These are phyloP conservation scores for Gossypioides kirkii DNA, from an alignment of 345 rosid species.

Conservation along the genomic window DNA sequence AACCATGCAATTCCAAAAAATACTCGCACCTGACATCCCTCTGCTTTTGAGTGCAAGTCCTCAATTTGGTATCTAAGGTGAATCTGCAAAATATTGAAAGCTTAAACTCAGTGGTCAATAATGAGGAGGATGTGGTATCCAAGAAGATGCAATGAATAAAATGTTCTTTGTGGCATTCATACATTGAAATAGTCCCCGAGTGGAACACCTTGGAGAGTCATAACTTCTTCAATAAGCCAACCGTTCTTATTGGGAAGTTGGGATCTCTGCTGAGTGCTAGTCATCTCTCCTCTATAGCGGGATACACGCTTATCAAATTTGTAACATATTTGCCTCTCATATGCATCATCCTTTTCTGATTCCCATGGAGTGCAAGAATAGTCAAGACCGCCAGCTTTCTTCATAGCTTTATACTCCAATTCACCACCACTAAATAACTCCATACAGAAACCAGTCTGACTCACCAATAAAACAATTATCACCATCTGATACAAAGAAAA, in stretches of 20 bases:
- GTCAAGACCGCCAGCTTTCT: conserved; percentile 76
- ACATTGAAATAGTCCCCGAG: conserved; percentile 86
- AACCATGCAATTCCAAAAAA: conserved; percentile 84
- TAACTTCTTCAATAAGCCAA: conserved; percentile 86
- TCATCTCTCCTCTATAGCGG: conserved; percentile 89
- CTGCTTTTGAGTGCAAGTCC: conserved; percentile 51
- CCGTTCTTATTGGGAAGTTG: conserved; percentile 57
- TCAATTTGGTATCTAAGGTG: conserved; percentile 81
- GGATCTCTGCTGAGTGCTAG: conserved; percentile 83
- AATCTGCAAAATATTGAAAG: conserved; percentile 39
- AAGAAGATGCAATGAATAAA: neutral
- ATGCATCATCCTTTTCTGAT: conserved; percentile 67
- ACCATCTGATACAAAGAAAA: conserved; percentile 11
- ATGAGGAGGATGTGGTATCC: neutral
- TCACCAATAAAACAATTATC: conserved; percentile 18
- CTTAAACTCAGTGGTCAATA: conserved; percentile 1
- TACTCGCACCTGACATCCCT: conserved; percentile 54
- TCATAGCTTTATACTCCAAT: conserved; percentile 75
- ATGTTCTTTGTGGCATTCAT: conserved; percentile 19
- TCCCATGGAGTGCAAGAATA: conserved; percentile 93
- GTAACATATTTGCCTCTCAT: conserved; percentile 77
- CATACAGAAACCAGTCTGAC: conserved; percentile 63
- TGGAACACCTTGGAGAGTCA: conserved; percentile 91
- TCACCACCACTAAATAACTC: conserved; percentile 79
- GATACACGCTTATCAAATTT: conserved; percentile 71